Conservation (phyloP, 2,329 filamentous ascomycete genomes). For the Aspergillus cejpii region DNA sequence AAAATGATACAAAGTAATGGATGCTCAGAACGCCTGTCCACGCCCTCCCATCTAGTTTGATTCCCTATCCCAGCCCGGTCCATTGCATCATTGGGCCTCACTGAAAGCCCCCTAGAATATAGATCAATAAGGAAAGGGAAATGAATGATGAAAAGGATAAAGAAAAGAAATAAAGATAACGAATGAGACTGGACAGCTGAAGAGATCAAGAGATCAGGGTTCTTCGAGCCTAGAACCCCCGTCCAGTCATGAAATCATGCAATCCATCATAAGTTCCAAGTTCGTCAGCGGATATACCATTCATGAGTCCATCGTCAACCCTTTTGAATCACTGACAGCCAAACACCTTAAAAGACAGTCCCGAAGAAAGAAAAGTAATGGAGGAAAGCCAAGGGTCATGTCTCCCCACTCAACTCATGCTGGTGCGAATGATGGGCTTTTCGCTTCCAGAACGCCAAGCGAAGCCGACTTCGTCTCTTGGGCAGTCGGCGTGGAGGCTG, state of each 20-base stretch:
- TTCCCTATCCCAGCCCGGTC: constrained; percentile 6
- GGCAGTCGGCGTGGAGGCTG: constrained; percentile 23
- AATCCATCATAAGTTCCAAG: constrained; percentile 23
- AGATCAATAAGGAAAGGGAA: constrained; percentile 7
- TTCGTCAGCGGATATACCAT: constrained; percentile 23
- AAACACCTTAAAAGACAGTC: constrained; percentile 16
- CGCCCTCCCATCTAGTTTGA: constrained; percentile 15
- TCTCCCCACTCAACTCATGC: constrained; percentile 30
- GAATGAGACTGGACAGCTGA: constrained; percentile 1
- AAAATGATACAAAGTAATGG: constrained; percentile 3
- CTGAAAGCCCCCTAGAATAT: neutral
- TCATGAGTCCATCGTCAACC: constrained; percentile 21
- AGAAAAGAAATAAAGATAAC: neutral
- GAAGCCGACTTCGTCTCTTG: constrained; percentile 36
- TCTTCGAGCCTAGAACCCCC: constrained; percentile 7
- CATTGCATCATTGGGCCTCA: constrained; percentile 3
- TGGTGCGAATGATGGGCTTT: constrained; percentile 26
- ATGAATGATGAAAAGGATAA: neutral
- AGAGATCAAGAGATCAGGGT: constrained; percentile 4
- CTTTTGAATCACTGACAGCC: constrained; percentile 8
- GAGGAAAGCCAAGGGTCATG: constrained; percentile 18
- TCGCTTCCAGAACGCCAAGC: constrained; percentile 40
- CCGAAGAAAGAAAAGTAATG: constrained; percentile 4
- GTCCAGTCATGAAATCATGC: constrained; percentile 27
- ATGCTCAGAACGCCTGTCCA: constrained; percentile 12